Evolutionary conservation across 345 rosid genomes (phyloP).

Genomic region (Salix purpurea): DNA sequence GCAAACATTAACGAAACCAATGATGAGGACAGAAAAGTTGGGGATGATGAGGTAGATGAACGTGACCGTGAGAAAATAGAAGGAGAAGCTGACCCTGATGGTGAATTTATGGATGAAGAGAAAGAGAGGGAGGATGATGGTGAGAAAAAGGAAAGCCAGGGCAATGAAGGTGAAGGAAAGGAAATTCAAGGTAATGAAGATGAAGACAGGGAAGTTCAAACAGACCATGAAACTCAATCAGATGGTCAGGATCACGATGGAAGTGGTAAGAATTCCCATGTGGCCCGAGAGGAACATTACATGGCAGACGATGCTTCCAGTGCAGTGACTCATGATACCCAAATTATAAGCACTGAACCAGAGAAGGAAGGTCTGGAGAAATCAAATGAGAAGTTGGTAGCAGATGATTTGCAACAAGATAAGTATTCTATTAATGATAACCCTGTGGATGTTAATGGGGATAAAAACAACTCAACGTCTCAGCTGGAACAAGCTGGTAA

Average conservation of each 20-base stretch:
- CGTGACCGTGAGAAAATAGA: slow-evolving; percentile 23
- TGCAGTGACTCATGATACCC: slow-evolving; percentile 83
- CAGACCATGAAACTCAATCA: slow-evolving; percentile 25
- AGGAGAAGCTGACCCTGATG: slow-evolving; percentile 41
- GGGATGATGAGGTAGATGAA: slow-evolving; percentile 26
- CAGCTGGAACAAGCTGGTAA: slow-evolving; percentile 30
- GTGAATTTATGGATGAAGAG: slow-evolving; percentile 52
- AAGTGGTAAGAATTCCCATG: slow-evolving; percentile 38
- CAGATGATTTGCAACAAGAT: slow-evolving; percentile 18
- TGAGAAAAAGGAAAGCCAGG: slow-evolving; percentile 36
- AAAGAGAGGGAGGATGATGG: slow-evolving; percentile 17
- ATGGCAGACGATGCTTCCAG: slow-evolving; percentile 95
- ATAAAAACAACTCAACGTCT: slow-evolving; percentile 22
- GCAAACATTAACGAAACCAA: slow-evolving; percentile 10
- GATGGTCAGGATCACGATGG: slow-evolving; percentile 42
- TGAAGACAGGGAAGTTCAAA: slow-evolving; percentile 32
- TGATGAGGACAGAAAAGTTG: slow-evolving; percentile 15
- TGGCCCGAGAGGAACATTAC: slow-evolving; percentile 81
- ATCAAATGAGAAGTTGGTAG: slow-evolving; percentile 29
- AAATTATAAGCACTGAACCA: slow-evolving; percentile 29
- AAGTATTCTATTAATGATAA: slow-evolving; percentile 13
- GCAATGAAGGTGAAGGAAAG: slow-evolving; percentile 19
- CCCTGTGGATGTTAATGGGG: slow-evolving; percentile 14
- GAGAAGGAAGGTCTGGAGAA: slow-evolving; percentile 35
- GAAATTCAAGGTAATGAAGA: slow-evolving; percentile 31